phyloP scores from a whole-genome alignment of 2,329 filamentous ascomycete genomes.

The Pseudodiploospora longispora region DNA sequence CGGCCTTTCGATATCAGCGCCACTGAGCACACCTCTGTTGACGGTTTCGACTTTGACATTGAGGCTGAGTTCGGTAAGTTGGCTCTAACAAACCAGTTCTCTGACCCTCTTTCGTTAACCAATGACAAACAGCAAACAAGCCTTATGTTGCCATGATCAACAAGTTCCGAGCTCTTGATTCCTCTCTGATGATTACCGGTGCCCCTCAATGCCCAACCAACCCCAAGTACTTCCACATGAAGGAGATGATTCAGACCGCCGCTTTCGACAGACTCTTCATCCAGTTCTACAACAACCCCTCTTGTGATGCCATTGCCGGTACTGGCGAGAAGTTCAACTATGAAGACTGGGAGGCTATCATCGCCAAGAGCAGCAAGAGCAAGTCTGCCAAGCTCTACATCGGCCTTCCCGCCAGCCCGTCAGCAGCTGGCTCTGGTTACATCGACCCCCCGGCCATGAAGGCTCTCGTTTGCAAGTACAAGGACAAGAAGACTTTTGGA shows the following conservation, averaged over 20 bases:
- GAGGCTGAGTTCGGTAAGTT: conserved; percentile 25
- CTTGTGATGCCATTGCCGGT: conserved; percentile 25
- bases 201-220: conserved; percentile 36
- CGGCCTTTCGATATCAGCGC: conserved; percentile 29
- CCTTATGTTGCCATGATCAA: conserved; percentile 32
- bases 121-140: conserved; percentile 18
- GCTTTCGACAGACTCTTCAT: conserved; percentile 36
- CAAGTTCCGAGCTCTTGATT: conserved; percentile 23
- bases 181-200: conserved; percentile 30
- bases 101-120: not conserved
- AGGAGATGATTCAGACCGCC: conserved; percentile 30
- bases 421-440: conserved; percentile 25
- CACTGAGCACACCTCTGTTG: conserved; percentile 21
- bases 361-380: conserved; percentile 27
- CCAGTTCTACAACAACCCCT: conserved; percentile 42
- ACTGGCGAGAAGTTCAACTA: conserved; percentile 33
- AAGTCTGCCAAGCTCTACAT: conserved; percentile 36
- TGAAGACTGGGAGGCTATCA: conserved; percentile 29
- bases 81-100: not conserved
- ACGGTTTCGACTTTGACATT: conserved; percentile 37
- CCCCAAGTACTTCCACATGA: conserved; percentile 21
- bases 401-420: conserved; percentile 29
- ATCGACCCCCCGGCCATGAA: conserved; percentile 24
- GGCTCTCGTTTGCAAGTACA: conserved; percentile 31
- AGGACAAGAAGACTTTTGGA: conserved; percentile 30